Evolutionary conservation across 2,329 filamentous ascomycete genomes (phyloP).

Genomic region (Apiospora kogelbergensis): DNA sequence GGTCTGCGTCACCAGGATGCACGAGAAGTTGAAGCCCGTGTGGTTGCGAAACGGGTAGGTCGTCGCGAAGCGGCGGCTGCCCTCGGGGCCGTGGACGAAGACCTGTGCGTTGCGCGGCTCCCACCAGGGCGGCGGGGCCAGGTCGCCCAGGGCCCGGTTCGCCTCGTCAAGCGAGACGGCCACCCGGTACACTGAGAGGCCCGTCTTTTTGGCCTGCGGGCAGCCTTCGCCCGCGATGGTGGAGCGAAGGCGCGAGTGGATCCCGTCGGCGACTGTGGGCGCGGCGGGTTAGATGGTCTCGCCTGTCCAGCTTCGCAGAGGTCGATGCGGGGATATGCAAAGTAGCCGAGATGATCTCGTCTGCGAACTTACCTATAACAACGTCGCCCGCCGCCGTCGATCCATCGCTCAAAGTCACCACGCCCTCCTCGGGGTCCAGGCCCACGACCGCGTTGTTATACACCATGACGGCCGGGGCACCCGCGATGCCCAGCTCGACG

Average conservation of each 20-base stretch:
- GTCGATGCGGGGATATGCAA: too few relatives aligned
- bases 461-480: slow-evolving; percentile 14
- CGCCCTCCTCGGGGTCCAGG: background rate
- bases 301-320: too few relatives aligned
- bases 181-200: slow-evolving; percentile 18
- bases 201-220: slow-evolving; percentile 13
- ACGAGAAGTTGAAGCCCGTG: background rate
- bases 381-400: background rate
- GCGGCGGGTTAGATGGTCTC: slow-evolving; percentile 14
- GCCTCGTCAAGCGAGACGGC: slow-evolving; percentile 21
- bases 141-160: slow-evolving; percentile 12
- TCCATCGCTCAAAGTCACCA: background rate
- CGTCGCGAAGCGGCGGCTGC: background rate
- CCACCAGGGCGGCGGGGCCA: slow-evolving; percentile 4
- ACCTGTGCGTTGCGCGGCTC: background rate
- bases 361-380: background rate
- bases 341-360: too few relatives aligned
- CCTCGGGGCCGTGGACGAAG: background rate
- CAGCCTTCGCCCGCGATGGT: background rate
- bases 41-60: background rate
- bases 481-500: slow-evolving; percentile 12
- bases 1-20: background rate
- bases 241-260: slow-evolving; percentile 7
- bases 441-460: background rate
- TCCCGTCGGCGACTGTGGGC: slow-evolving; percentile 13